phyloP scores from a whole-genome alignment of 2,329 filamentous ascomycete genomes.

The Arthrobotrys sphaeroides region DNA sequence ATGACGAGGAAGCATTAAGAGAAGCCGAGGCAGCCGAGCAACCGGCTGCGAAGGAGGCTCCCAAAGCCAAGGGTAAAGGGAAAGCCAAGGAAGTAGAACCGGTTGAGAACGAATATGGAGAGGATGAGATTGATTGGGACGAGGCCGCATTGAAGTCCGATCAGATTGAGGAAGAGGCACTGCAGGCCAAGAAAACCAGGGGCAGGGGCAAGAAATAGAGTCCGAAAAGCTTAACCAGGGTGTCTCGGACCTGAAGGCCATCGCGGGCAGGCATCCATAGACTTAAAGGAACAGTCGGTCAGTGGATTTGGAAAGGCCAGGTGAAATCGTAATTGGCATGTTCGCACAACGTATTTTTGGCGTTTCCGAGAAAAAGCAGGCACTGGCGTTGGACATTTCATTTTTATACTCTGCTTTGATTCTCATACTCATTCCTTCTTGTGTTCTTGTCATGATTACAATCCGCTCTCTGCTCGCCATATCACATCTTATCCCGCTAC shows the following conservation, averaged over 20 bases:
- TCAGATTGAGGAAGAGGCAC: constrained; percentile 56
- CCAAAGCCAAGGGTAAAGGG: constrained; percentile 49
- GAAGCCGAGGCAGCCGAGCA: constrained; percentile 36
- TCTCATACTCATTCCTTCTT: background rate
- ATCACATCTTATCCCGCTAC: background rate
- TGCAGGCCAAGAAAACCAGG: constrained; percentile 25
- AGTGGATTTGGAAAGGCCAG: constrained; percentile 7
- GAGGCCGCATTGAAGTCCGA: constrained; percentile 48
- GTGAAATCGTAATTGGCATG: background rate
- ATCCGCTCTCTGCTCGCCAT: background rate
- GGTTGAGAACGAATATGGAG: constrained; percentile 61
- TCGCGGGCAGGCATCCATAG: background rate
- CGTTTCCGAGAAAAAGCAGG: constrained; percentile 14
- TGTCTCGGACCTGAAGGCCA: background rate
- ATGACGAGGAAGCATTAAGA: constrained; percentile 52
- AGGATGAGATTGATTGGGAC: constrained; percentile 61
- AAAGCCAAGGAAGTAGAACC: constrained; percentile 55
- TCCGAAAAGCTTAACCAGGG: background rate
- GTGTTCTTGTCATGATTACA: background rate
- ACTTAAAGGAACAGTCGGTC: background rate
- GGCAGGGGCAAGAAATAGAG: constrained; percentile 28
- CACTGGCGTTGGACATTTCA: constrained; percentile 34
- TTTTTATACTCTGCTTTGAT: background rate
- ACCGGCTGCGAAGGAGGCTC: constrained; percentile 52
- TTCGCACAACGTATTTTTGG: constrained; percentile 15